Evolutionary conservation across 768 basidiomycete genomes (phyloP).

Genomic region (Panaeolus papilionaceus): DNA sequence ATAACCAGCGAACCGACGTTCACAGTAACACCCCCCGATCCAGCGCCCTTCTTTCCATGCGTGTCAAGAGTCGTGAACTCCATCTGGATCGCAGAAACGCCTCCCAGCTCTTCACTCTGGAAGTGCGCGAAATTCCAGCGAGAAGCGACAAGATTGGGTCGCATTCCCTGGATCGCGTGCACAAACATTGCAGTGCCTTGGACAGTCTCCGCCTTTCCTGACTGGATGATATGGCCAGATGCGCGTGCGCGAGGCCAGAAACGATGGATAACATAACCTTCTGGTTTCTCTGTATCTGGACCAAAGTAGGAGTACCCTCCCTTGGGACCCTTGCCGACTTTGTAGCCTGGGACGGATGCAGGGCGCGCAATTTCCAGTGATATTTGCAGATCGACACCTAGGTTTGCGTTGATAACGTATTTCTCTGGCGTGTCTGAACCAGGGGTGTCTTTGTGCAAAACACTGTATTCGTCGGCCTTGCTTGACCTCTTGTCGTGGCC

Average conservation of each 20-base stretch:
- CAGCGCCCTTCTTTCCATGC: constrained; percentile 80
- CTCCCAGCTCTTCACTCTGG: constrained; percentile 74
- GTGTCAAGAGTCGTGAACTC: constrained; percentile 87
- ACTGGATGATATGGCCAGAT: constrained; percentile 70
- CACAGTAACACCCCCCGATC: constrained; percentile 83
- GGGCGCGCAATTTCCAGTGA: constrained; percentile 77
- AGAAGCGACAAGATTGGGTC: constrained; percentile 90
- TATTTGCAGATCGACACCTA: constrained; percentile 81
- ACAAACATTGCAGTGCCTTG: constrained; percentile 85
- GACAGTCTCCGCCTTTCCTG: constrained; percentile 63
- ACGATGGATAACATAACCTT: constrained; percentile 88
- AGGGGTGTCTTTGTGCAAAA: constrained; percentile 65
- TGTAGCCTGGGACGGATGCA: constrained; percentile 81
- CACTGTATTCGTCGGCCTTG: constrained; percentile 85
- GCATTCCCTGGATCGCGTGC: constrained; percentile 98
- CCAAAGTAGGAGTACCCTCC: constrained; percentile 94
- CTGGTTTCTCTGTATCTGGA: constrained; percentile 65
- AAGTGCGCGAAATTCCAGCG: constrained; percentile 97
- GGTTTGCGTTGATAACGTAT: constrained; percentile 81
- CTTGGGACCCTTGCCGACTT: constrained; percentile 85
- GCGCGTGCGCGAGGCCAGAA: constrained; percentile 83
- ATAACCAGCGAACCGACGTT: constrained; percentile 89
- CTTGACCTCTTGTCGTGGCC: constrained; percentile 84
- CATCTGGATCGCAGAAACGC: constrained; percentile 92
- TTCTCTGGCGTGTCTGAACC: constrained; percentile 71